These are phyloP conservation scores for Astragalus glycyphyllos DNA, from an alignment of 306 rosid species.

Conservation along the genomic window DNA sequence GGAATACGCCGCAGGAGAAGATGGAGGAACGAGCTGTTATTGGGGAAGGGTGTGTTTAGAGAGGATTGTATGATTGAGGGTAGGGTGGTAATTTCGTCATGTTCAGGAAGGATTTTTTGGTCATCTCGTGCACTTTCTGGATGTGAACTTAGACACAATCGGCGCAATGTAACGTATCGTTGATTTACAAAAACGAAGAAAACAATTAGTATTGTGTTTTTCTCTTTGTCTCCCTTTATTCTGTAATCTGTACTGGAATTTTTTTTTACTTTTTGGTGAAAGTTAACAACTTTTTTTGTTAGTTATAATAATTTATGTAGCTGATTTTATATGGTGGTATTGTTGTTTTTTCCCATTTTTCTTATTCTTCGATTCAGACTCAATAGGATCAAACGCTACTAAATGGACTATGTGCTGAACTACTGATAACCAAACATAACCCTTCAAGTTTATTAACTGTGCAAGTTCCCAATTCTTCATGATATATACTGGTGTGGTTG, in stretches of 20 bases:
- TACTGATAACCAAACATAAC: too few species aligned
- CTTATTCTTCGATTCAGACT: not conserved
- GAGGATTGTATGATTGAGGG: not conserved
- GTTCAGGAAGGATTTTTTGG: constrained; percentile 11
- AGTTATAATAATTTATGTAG: not conserved
- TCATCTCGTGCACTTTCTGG: not conserved
- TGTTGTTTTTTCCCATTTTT: too few species aligned
- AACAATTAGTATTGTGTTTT: not conserved
- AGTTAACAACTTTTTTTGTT: not conserved
- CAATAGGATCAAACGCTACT: not conserved
- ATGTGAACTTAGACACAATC: not conserved
- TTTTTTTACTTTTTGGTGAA: not conserved
- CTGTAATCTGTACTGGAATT: not conserved
- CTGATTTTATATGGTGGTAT: not conserved
- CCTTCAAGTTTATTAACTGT: too few species aligned
- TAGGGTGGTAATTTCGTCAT: constrained; percentile 25
- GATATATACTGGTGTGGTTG: too few species aligned
- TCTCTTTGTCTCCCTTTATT: not conserved
- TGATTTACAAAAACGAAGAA: not conserved
- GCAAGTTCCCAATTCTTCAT: too few species aligned
- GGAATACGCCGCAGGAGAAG: not conserved
- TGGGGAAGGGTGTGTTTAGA: constrained; percentile 16
- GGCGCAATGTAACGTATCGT: constrained; percentile 1
- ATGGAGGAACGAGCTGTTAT: not conserved
- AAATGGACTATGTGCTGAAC: too few species aligned